Base-by-base conservation (phyloP, 805 yeast species). In the Nakazawaea wickerhamii region DNA sequence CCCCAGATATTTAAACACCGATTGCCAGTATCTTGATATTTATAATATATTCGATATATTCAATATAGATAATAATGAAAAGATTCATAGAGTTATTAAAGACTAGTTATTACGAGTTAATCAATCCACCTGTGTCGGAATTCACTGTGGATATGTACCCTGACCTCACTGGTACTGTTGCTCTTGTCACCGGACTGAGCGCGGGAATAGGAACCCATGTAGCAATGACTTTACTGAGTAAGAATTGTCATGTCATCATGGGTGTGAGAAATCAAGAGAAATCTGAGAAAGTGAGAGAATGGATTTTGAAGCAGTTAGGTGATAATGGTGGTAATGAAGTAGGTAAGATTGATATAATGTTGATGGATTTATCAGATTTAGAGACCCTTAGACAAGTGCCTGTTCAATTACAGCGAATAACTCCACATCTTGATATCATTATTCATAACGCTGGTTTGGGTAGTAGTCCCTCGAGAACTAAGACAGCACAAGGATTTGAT, bases 401-500 rank as follows among this genome's bases (percentile, higher is more conserved):
- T 10, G 54, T 53, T 5, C 48, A 55, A 27, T 48, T 68, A 26
- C 33, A 54, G 11, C 30, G 38, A 5, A 46, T 50, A 20, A 60
- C 63, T 15, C 43, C 48, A 5, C 51, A 30, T 52, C 44, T 71
- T 28, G 62, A 71, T 40, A 55, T 64, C 2, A 57, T 67, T 17
- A 55, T 71, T 25, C 64, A 67, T 48, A 72, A 71, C 50, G 75
- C 75, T 9, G 74, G 73, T 26, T 64, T 72, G 3, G 66, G 68
- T 70, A 45, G 31, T 28, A 28, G 41, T 8, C 68, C 69, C 2
- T 67, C 72, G 3, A 30, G 63, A 1, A 48, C 65, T 7, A 46
- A 44, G 25, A 63, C 77, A 4, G 53, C 40, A 9, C 76, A 75
- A 54, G 76, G 74, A 7, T 64, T 58, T 43, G 79, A 75, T 40